Evolutionary conservation across 495 filamentous ascomycete genomes (phyloP), one percentile per base, ranked within the genome.

Genomic region (Daldinia caldariorum): DNA sequence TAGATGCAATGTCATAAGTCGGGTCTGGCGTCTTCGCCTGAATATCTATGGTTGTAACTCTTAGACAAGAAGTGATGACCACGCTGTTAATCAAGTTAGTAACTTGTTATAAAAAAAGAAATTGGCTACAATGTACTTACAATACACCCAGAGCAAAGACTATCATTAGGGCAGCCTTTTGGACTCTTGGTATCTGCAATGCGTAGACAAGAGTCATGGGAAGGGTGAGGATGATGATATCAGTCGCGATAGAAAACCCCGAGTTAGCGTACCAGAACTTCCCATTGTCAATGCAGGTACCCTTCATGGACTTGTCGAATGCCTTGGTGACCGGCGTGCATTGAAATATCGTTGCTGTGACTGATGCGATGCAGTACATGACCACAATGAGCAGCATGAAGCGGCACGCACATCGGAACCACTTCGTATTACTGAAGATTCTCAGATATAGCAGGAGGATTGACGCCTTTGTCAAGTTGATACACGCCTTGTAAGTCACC

Each of bases 71-170:
- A 22, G 77, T 76, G 47, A 79, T 74, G 2, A 75, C 66, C 9
- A 78, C 77, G 51, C 74, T 77, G 31, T 58, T 4, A 10, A 2
- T 10, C 34, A 20, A 22, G 58, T 73, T 26, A 73, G 66, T 45
- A 54, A 64, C 4, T 37, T 22, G 12, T 16, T 12, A 35, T 16
- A 12, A 6, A 58, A 22, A 55, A 6, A 58, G 22, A 55, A 5
- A 3, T 26, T 3, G 4, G 22, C 32, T 22, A 16, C 3, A 18
- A 38, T 45, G 12, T 14, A n/a, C 74, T 54, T 62, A 77, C 74
- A 88, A 81, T 69, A 79, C 82, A 59, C 88, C 88, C 0, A 89
- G 77, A 1, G 81, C 80, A 67, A 90, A 89, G 20, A 89, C 80
- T 18, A 81, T 70, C 56, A 87, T 78, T 12, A 90, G 70, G 0